phyloP scores from a whole-genome alignment of 2,329 filamentous ascomycete species.

The Stagonosporopsis rhizophila region DNA sequence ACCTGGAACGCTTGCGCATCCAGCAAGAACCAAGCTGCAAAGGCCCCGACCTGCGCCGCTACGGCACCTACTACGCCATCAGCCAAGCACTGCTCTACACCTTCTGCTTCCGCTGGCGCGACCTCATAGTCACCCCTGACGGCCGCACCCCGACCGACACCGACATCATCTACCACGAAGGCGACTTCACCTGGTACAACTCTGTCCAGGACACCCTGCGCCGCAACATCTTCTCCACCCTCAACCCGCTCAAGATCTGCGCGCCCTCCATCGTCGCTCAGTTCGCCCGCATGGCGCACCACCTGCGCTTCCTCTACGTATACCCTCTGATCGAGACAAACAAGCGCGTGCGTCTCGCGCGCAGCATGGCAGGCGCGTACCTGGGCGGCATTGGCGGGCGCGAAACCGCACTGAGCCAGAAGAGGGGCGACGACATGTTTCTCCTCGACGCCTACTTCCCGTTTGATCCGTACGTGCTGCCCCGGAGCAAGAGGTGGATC shows the following conservation, averaged over 20 bases:
- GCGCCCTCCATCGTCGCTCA: constrained; percentile 88
- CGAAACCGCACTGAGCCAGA: constrained; percentile 59
- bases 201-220: constrained; percentile 76
- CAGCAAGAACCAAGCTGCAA: constrained; percentile 76
- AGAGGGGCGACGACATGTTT: constrained; percentile 77
- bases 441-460: constrained; percentile 95
- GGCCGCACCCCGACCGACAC: constrained; percentile 51
- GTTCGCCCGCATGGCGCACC: constrained; percentile 86
- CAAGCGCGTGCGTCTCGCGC: constrained; percentile 82
- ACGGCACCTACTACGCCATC: constrained; percentile 84
- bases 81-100: constrained; percentile 93
- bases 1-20: constrained; percentile 77
- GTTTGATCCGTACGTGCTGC: constrained; percentile 94
- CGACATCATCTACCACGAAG: constrained; percentile 67
- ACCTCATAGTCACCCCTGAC: constrained; percentile 71
- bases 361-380: constrained; percentile 67
- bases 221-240: constrained; percentile 80
- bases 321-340: constrained; percentile 89
- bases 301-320: constrained; percentile 87
- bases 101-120: constrained; percentile 97
- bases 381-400: constrained; percentile 55
- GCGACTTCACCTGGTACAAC: constrained; percentile 79
- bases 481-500: constrained; percentile 86
- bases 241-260: constrained; percentile 96
- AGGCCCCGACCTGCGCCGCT: constrained; percentile 84